These are phyloP conservation scores for Trichoderma brevicompactum DNA, from an alignment of 2,329 filamentous ascomycete species.

Conservation along the genomic window DNA sequence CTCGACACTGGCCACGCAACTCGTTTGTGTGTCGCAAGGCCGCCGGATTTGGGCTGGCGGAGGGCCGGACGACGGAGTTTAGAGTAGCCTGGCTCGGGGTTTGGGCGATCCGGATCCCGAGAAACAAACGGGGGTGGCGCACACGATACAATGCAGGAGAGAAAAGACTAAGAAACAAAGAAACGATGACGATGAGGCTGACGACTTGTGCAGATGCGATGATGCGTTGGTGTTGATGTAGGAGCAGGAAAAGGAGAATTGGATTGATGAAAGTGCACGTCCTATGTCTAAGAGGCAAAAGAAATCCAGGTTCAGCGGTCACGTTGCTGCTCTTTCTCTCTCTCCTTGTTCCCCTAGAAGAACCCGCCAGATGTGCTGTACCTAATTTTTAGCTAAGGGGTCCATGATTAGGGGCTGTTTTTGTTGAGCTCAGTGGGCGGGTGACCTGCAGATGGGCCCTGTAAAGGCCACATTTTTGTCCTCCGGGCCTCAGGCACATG, in stretches of 20 bases:
- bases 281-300: too few relatives aligned
- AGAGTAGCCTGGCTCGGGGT: slow-evolving; percentile 14
- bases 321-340: too few relatives aligned
- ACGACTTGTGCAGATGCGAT: background rate
- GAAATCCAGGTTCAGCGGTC: too few relatives aligned
- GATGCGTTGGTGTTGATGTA: background rate
- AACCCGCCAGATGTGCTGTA: too few relatives aligned
- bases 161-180: background rate
- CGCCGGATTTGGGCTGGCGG: slow-evolving; percentile 28
- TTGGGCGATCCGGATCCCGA: slow-evolving; percentile 24
- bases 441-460: slow-evolving; percentile 11
- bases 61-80: slow-evolving; percentile 22
- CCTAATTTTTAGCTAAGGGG: background rate
- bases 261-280: background rate
- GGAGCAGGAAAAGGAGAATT: background rate
- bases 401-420: slow-evolving; percentile 19
- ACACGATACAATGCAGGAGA: background rate
- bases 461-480: slow-evolving; percentile 7
- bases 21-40: slow-evolving; percentile 19
- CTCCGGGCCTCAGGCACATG: background rate
- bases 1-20: slow-evolving; percentile 15
- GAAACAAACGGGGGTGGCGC: slow-evolving; percentile 1
- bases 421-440: slow-evolving; percentile 17
- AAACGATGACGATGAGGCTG: background rate
- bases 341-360: too few relatives aligned